phyloP scores from a whole-genome alignment of 495 filamentous ascomycete genomes.

The Geoglossum glabrum region DNA sequence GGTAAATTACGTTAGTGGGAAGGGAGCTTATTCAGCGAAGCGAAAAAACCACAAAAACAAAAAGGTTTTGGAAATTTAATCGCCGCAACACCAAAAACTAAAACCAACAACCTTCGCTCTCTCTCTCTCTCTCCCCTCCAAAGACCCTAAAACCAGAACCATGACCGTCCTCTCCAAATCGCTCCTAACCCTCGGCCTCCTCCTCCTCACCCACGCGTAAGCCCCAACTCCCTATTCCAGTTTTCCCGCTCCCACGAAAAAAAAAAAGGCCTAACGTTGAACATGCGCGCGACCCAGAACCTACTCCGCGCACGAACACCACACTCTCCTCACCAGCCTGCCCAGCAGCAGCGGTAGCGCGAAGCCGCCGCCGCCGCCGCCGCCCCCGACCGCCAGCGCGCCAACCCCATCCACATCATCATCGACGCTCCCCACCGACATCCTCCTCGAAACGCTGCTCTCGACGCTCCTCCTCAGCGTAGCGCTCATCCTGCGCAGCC shows the following conservation, averaged over 20 bases:
- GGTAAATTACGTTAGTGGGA: background rate
- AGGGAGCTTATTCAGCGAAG: too few species aligned
- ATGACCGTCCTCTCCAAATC: slow-evolving; percentile 16
- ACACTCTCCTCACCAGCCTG: slow-evolving; percentile 8
- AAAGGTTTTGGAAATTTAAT: too few species aligned
- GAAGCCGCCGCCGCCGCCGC: too few species aligned
- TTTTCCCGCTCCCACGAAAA: too few species aligned
- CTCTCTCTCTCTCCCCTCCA: background rate
- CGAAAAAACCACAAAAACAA: too few species aligned
- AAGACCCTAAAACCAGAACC: too few species aligned
- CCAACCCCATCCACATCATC: slow-evolving; percentile 8
- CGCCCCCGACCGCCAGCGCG: background rate
- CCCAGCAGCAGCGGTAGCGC: too few species aligned
- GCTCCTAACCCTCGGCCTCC: slow-evolving; percentile 17
- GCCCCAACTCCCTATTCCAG: background rate
- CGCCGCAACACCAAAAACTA: too few species aligned
- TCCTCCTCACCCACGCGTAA: slow-evolving; percentile 26
- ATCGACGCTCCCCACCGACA: slow-evolving; percentile 19
- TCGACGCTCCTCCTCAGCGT: slow-evolving; percentile 19
- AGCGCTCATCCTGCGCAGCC: slow-evolving; percentile 19
- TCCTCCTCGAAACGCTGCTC: slow-evolving; percentile 22
- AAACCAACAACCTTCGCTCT: too few species aligned
- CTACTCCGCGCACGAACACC: slow-evolving; percentile 26
- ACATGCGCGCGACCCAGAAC: too few species aligned
- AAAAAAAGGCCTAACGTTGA: too few species aligned